Percentiles rank a stretch among this genome's conserved stretches.
These are phyloP conservation scores for Dothistroma pini DNA, from an alignment of 2,329 filamentous ascomycete species.

Conservation along the genomic window DNA sequence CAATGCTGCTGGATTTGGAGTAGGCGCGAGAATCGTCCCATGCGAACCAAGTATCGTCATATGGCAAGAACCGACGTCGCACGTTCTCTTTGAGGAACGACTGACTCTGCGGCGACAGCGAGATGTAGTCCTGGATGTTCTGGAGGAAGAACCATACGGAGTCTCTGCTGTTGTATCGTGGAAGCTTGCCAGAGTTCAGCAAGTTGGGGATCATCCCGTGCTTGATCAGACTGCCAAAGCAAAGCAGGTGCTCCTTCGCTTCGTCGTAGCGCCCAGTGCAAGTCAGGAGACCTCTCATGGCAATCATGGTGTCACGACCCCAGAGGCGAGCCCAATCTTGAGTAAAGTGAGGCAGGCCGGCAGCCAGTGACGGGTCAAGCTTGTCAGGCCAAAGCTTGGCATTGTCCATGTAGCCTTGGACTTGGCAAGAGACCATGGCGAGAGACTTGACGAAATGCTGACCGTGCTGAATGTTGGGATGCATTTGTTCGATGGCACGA, in stretches of 20 bases:
- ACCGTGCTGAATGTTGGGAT: constrained; percentile 69
- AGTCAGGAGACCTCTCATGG: constrained; percentile 84
- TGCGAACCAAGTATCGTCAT: constrained; percentile 92
- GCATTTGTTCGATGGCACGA: constrained; percentile 74
- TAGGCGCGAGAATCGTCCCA: constrained; percentile 80
- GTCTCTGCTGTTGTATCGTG: constrained; percentile 92
- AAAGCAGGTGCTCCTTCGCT: constrained; percentile 88
- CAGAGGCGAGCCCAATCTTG: constrained; percentile 94
- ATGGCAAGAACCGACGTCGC: constrained; percentile 82
- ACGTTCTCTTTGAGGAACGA: constrained; percentile 72
- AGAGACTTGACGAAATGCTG: constrained; percentile 87
- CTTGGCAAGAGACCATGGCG: constrained; percentile 86
- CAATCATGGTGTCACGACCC: constrained; percentile 97
- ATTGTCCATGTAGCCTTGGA: constrained; percentile 83
- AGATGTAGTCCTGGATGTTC: constrained; percentile 88
- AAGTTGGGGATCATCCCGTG: constrained; percentile 98
- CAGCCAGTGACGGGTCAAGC: constrained; percentile 79
- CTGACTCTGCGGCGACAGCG: constrained; percentile 72
- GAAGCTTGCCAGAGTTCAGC: constrained; percentile 76
- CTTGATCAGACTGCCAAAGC: constrained; percentile 93
- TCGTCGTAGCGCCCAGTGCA: constrained; percentile 85
- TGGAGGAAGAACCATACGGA: constrained; percentile 98
- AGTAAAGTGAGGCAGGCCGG: constrained; percentile 90
- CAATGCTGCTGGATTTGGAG: constrained; percentile 74
- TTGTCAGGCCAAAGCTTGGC: constrained; percentile 86